These are phyloP conservation scores for Aspergillus puulaauensis DNA, from an alignment of 2,329 filamentous ascomycete species.

Conservation along the genomic window DNA sequence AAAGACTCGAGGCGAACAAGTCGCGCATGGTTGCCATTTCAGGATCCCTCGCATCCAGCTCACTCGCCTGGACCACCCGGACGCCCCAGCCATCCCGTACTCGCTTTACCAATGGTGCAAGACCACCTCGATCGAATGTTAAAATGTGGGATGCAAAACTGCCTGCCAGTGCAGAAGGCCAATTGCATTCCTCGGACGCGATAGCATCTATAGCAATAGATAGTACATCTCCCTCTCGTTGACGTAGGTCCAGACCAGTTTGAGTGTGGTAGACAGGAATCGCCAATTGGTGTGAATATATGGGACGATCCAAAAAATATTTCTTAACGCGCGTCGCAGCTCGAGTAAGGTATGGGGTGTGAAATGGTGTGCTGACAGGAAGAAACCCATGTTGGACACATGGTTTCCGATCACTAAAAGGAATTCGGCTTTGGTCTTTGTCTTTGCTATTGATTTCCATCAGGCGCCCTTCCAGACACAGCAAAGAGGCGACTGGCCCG, in stretches of 20 bases:
- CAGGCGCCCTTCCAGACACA: slow-evolving; percentile 11
- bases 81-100: slow-evolving; percentile 16
- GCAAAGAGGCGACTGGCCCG: slow-evolving; percentile 16
- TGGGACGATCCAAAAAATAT: slow-evolving; percentile 10
- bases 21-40: slow-evolving; percentile 19
- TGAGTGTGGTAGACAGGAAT: slow-evolving; percentile 35
- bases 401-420: slow-evolving; percentile 32
- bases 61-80: slow-evolving; percentile 15
- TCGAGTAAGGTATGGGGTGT: slow-evolving; percentile 34
- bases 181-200: slow-evolving; percentile 17
- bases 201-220: slow-evolving; percentile 18
- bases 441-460: neutral
- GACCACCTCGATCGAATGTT: slow-evolving; percentile 19
- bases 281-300: slow-evolving; percentile 14
- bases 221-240: slow-evolving; percentile 5
- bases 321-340: slow-evolving; percentile 22
- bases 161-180: slow-evolving; percentile 13
- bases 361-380: slow-evolving; percentile 44
- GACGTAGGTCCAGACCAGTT: slow-evolving; percentile 29
- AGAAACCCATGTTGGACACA: slow-evolving; percentile 32
- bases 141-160: slow-evolving; percentile 14
- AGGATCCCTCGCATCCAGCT: slow-evolving; percentile 16
- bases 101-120: slow-evolving; percentile 13
- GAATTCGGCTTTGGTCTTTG: slow-evolving; percentile 22
- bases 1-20: slow-evolving; percentile 12